Conservation (phyloP, 1,284 basidiomycete genomes). For the Pulveroboletus ridleyi region DNA sequence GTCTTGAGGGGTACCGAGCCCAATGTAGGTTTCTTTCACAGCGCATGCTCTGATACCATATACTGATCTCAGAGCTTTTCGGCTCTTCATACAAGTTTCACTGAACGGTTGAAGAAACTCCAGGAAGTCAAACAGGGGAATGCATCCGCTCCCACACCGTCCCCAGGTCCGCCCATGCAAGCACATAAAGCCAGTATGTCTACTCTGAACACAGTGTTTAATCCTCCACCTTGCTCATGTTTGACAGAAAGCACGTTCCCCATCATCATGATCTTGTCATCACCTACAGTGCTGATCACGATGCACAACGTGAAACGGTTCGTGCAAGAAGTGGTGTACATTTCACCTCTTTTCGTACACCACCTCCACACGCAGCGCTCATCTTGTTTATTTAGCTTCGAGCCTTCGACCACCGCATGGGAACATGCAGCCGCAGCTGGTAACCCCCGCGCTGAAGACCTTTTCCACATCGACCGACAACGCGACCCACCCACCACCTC, state of each 20-base stretch:
- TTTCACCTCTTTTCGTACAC: too few relatives aligned
- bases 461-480: too few relatives aligned
- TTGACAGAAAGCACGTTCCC: constrained; percentile 53
- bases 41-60: not conserved
- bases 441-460: too few relatives aligned
- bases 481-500: too few relatives aligned
- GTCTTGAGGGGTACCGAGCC: constrained; percentile 79
- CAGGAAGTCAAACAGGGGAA: constrained; percentile 66
- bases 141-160: constrained; percentile 40
- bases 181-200: constrained; percentile 67
- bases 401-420: too few relatives aligned
- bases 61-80: constrained; percentile 63
- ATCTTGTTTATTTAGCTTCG: too few relatives aligned
- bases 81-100: constrained; percentile 61
- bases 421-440: too few relatives aligned
- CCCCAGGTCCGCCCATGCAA: constrained; percentile 56
- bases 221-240: too few relatives aligned
- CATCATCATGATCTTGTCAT: too few relatives aligned
- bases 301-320: constrained; percentile 98
- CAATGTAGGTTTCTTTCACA: constrained; percentile 55
- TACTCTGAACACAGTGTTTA: not conserved
- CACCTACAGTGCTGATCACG: constrained; percentile 65
- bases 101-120: constrained; percentile 79
- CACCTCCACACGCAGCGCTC: too few relatives aligned
- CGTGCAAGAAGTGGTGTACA: constrained; percentile 85